Evolutionary conservation across 106 monocot genomes (phyloP).

Genomic region (Hemerocallis citrina): DNA sequence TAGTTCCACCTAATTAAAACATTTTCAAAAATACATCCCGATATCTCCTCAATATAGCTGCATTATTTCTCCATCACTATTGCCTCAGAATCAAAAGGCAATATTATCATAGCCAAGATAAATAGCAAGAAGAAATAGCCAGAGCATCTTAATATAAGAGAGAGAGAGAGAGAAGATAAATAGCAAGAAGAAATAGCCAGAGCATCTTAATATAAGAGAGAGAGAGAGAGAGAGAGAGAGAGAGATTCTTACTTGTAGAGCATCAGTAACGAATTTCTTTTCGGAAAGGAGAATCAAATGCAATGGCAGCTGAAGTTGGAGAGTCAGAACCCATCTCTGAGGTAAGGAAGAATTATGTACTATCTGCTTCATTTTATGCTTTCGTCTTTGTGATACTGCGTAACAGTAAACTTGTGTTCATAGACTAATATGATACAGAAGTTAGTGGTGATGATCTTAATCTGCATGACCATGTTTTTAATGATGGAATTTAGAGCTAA

Average conservation of each 20-base stretch:
- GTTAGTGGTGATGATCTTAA: neutral
- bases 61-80: neutral
- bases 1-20: constrained; percentile 1
- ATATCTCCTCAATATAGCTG: neutral
- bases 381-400: neutral
- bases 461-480: neutral
- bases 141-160: neutral
- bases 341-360: neutral
- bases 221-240: no score
- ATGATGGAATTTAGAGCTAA: neutral
- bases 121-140: neutral
- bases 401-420: neutral
- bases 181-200: neutral
- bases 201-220: neutral
- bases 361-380: neutral
- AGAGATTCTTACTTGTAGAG: constrained; percentile 6
- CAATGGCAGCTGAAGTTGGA: constrained; percentile 6
- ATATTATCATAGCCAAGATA: neutral
- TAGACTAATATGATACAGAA: neutral
- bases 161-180: no score
- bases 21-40: no score
- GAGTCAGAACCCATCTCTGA: neutral
- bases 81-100: neutral
- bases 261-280: neutral
- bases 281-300: neutral